A percentile compares a stretch with the other conserved stretches of the same genome.
These are phyloP conservation scores for Phytophthora cactorum DNA, from an alignment of 352 stramenopile genomes.

Conservation along the genomic window DNA sequence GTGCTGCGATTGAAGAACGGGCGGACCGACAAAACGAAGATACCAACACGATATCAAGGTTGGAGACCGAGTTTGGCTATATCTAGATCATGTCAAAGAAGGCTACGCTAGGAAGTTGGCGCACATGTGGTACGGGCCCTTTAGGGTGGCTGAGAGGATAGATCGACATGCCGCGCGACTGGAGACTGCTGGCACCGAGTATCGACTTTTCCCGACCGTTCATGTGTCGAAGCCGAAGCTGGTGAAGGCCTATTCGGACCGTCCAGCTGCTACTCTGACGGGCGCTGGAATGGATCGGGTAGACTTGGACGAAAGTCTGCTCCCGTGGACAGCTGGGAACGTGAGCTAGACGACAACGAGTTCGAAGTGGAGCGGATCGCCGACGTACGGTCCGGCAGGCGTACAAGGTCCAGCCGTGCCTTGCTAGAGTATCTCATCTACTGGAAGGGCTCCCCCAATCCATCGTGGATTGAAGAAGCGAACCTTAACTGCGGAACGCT, in stretches of 20 bases:
- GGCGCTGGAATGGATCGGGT: slow-evolving; percentile 4
- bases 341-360: slow-evolving; percentile 7
- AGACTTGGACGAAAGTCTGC: slow-evolving; percentile 29
- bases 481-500: neutral
- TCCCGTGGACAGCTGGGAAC: slow-evolving; percentile 10
- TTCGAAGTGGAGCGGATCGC: slow-evolving; percentile 17
- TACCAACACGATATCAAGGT: slow-evolving; percentile 1
- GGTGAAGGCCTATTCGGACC: neutral
- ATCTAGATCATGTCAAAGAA: slow-evolving; percentile 13
- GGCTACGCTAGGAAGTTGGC: slow-evolving; percentile 8
- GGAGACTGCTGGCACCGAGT: neutral
- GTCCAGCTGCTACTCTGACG: neutral
- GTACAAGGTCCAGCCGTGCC: neutral
- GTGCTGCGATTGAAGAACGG: neutral
- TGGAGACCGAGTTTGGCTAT: slow-evolving; percentile 4
- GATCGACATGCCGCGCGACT: slow-evolving; percentile 16
- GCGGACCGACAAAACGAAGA: slow-evolving; percentile 2
- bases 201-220: slow-evolving; percentile 23
- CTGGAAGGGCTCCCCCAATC: neutral
- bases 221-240: slow-evolving; percentile 36
- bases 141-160: slow-evolving; percentile 19
- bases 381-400: neutral
- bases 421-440: neutral
- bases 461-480: neutral
- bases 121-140: slow-evolving; percentile 35